Base-by-base conservation (phyloP, 345 rosid genomes). In the Xanthoceras sorbifolium region DNA sequence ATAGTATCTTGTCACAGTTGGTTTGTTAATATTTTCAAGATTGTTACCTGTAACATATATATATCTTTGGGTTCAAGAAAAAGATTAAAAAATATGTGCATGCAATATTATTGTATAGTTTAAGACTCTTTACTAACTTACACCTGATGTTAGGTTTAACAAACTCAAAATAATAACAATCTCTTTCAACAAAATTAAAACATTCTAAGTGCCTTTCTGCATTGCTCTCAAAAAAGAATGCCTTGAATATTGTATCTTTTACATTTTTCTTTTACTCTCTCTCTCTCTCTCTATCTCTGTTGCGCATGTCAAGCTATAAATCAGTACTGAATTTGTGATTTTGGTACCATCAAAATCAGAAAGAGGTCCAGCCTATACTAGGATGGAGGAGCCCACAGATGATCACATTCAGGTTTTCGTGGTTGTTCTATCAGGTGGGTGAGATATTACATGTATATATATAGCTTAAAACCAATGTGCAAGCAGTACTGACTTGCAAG, bases 371-470 rank as follows among this genome's bases (percentile, higher is more conserved):
- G 25, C 15, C 50, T 59, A 9, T 57, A 44, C 61, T 69, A 70
- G 76, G 57, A 26, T 44, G 67, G 60, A 46, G 69, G 68, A 76
- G 61, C 72, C 79, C 83, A 69, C 64, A 23, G n/a, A 42, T 25
- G 67, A 67, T 64, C 31, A 55, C n/a, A 68, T 67, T 44, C 44
- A 69, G 69, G 69, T 38, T 57, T 62, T 79, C 36, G 44, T 28
- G 70, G 50, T 79, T 57, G 50, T 64, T 79, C 61, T 75, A 48
- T 80, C 83, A 76, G 83, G 77, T 48, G 69, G 65, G 32, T 59
- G 65, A 38, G 0, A 38, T 38, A 38, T 38, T 36, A 36, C 9
- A 36, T 36, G 8, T 40, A 9, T 40, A 9, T 42, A 42, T 42
- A 42, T 42, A 42, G 46, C 70, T 44, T n/a, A 77, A 80, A 65